Percentiles rank a stretch among this genome's conserved stretches.
These are phyloP conservation scores for Aspergillus pseudonomiae DNA, from an alignment of 2,329 filamentous ascomycete species.

Conservation along the genomic window DNA sequence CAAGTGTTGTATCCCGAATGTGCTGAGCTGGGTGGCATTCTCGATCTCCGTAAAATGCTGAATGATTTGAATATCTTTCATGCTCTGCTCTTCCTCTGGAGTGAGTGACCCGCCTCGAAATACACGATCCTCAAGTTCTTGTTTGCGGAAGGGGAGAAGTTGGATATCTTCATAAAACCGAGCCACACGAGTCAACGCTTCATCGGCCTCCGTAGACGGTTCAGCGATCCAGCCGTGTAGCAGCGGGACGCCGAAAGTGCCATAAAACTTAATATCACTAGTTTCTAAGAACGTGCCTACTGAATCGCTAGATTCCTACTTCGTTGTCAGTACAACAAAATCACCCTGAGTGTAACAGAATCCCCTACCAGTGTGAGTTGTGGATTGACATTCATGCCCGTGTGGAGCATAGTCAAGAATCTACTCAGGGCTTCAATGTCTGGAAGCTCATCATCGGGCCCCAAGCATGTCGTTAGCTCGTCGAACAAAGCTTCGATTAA, in stretches of 20 bases:
- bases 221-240: constrained; percentile 89
- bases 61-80: constrained; percentile 82
- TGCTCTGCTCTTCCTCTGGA: constrained; percentile 73
- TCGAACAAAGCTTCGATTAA: constrained; percentile 90
- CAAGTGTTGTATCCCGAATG: constrained; percentile 76
- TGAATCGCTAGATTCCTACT: constrained; percentile 36
- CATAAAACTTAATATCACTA: constrained; percentile 85
- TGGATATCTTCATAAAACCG: constrained; percentile 90
- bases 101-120: constrained; percentile 62
- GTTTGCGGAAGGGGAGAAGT: constrained; percentile 82
- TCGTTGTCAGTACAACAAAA: constrained; percentile 42
- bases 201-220: constrained; percentile 66
- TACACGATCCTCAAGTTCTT: constrained; percentile 83
- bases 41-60: constrained; percentile 73
- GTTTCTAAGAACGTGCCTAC: constrained; percentile 86
- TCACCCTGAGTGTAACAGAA: background rate
- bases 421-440: constrained; percentile 86
- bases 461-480: constrained; percentile 79
- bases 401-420: constrained; percentile 86
- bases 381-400: constrained; percentile 98
- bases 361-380: constrained; percentile 68
- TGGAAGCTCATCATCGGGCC: constrained; percentile 70
- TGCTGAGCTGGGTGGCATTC: constrained; percentile 85
- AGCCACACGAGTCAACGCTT: constrained; percentile 72
- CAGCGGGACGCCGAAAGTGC: constrained; percentile 82